These are phyloP conservation scores for Canavalia ensiformis DNA, from an alignment of 306 rosid species.

Conservation along the genomic window DNA sequence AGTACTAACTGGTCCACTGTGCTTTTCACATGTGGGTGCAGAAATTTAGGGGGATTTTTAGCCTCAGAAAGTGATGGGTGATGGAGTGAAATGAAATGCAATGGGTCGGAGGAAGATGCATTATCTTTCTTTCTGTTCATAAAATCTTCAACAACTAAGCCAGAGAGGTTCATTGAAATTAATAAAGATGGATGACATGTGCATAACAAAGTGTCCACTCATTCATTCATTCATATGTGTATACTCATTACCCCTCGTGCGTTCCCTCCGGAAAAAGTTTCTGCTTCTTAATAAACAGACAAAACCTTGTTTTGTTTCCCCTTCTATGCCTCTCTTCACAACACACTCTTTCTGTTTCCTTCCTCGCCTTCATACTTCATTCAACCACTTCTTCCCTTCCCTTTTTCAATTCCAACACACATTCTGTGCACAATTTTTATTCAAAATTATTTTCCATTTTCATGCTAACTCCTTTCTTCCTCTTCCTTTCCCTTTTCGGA, in stretches of 20 bases:
- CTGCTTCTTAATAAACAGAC: constrained; percentile 25
- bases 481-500: background rate
- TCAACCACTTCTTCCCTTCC: constrained; percentile 31
- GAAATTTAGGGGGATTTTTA: background rate
- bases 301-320: constrained; percentile 34
- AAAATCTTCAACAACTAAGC: background rate
- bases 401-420: background rate
- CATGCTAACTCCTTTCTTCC: background rate
- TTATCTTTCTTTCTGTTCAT: background rate
- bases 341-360: background rate
- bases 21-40: constrained; percentile 38
- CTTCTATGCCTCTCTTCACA: constrained; percentile 3
- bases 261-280: background rate
- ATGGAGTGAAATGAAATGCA: background rate
- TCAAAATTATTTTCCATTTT: background rate
- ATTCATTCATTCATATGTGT: background rate
- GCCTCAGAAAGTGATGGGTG: constrained; percentile 4
- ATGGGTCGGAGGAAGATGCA: background rate
- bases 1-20: constrained; percentile 39
- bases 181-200: too few species aligned
- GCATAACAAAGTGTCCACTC: too few species aligned
- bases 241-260: background rate
- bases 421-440: background rate
- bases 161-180: too few species aligned
- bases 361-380: constrained; percentile 26